Evolutionary conservation across 306 rosid genomes (phyloP).

Genomic region (Rubus parviflorus): DNA sequence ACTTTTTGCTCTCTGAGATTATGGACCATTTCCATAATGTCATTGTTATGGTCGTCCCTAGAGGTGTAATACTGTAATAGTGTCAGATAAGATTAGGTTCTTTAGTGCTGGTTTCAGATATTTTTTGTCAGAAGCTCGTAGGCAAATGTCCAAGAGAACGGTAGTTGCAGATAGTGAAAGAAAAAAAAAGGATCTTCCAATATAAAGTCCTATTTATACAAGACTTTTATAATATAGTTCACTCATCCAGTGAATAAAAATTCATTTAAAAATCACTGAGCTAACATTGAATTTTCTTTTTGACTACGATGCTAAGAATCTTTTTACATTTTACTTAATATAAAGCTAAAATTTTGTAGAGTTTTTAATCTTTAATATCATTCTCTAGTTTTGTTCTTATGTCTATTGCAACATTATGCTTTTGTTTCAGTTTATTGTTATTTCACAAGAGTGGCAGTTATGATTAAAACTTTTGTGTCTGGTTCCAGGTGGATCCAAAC

Average conservation of each 20-base stretch:
- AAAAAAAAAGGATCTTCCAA: too few relatives aligned
- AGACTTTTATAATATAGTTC: background rate
- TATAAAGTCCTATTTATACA: background rate
- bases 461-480: constrained; percentile 23
- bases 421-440: constrained; percentile 12
- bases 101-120: background rate
- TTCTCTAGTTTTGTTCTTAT: background rate
- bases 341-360: background rate
- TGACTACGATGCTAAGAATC: background rate
- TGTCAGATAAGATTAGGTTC: background rate
- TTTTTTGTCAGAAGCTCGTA: background rate
- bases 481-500: constrained; percentile 88
- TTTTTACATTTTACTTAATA: background rate
- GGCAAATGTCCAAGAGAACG: background rate
- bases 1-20: background rate
- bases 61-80: background rate
- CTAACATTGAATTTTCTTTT: background rate
- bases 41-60: background rate
- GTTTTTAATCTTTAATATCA: background rate
- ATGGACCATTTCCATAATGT: background rate
- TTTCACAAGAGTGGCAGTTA: constrained; percentile 17
- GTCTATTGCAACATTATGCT: constrained; percentile 10
- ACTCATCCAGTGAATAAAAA: background rate
- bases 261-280: background rate
- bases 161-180: background rate